Conservation (phyloP, 208 protist species). For the Acanthamoeba divionensis region DNA sequence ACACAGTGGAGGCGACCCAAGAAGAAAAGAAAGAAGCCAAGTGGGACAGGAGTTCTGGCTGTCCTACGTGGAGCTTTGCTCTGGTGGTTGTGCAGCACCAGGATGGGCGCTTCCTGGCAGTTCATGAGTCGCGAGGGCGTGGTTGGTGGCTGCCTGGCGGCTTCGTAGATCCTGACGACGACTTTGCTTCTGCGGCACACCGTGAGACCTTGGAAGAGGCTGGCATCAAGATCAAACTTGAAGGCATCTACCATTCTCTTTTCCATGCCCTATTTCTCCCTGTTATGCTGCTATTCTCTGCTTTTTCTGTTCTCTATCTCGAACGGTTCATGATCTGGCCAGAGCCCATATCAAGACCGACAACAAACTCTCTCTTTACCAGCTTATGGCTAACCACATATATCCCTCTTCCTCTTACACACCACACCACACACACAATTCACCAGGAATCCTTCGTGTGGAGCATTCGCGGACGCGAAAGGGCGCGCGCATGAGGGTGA, state of each 20-base stretch:
- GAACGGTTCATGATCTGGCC: background rate
- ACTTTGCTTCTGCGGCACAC: background rate
- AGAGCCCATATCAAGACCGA: background rate
- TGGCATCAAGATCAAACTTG: background rate
- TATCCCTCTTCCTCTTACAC: no score
- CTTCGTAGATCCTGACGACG: constrained; percentile 18
- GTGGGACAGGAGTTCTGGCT: background rate
- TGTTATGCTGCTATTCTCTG: no score
- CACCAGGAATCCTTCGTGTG: background rate
- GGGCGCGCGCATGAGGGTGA: background rate
- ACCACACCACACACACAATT: background rate
- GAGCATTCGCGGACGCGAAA: constrained; percentile 12
- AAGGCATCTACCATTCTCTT: background rate
- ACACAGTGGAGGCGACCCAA: no score
- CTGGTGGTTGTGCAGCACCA: constrained; percentile 23
- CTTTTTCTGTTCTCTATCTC: background rate
- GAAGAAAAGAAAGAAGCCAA: no score
- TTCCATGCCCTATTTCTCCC: no score
- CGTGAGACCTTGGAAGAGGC: constrained; percentile 13
- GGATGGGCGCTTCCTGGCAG: constrained; percentile 27
- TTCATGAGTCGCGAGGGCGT: constrained; percentile 9
- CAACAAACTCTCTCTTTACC: background rate
- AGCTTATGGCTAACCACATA: no score
- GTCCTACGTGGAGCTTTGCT: constrained; percentile 29
- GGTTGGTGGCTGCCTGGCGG: constrained; percentile 28